A percentile compares a stretch with the other conserved stretches of the same genome.
Conservation (phyloP, 805 yeast species). For the Candida golubevii region DNA sequence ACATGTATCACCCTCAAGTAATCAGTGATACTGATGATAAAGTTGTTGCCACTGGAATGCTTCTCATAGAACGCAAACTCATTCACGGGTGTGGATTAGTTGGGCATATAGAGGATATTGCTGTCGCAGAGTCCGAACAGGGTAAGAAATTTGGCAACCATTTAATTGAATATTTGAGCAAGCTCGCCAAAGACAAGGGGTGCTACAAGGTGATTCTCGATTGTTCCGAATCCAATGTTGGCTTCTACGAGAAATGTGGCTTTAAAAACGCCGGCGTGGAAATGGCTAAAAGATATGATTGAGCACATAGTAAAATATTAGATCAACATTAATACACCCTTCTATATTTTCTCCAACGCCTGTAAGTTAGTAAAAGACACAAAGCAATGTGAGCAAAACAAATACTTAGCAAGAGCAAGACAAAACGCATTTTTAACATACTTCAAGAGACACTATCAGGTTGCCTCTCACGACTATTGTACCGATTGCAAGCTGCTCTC, state of each 20-base stretch:
- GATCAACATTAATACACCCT: background rate
- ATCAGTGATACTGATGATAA: conserved; percentile 48
- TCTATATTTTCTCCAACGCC: conserved; percentile 11
- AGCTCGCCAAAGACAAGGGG: conserved; percentile 54
- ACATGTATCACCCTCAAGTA: conserved; percentile 65
- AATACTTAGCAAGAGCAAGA: too few species aligned
- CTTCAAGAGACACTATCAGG: conserved; percentile 70
- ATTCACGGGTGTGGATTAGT: conserved; percentile 82
- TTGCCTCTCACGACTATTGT: conserved; percentile 74
- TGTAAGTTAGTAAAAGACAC: conserved; percentile 5
- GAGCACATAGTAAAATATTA: background rate
- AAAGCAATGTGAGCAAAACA: too few species aligned
- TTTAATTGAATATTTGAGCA: conserved; percentile 58
- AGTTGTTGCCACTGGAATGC: conserved; percentile 81
- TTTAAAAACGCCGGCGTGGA: conserved; percentile 60
- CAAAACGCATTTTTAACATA: conserved; percentile 21
- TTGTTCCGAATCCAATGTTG: conserved; percentile 77
- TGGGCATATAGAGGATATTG: conserved; percentile 94
- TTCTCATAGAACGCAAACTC: conserved; percentile 73
- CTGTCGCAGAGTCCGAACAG: conserved; percentile 70
- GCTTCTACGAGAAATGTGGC: conserved; percentile 88
- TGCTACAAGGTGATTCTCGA: conserved; percentile 89
- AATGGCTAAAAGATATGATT: conserved; percentile 51
- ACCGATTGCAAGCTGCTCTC: conserved; percentile 56
- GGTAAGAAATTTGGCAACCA: conserved; percentile 77